Evolutionary conservation across 192 early-diverging fungal species (phyloP).

Genomic region (Gonapodya sp.): DNA sequence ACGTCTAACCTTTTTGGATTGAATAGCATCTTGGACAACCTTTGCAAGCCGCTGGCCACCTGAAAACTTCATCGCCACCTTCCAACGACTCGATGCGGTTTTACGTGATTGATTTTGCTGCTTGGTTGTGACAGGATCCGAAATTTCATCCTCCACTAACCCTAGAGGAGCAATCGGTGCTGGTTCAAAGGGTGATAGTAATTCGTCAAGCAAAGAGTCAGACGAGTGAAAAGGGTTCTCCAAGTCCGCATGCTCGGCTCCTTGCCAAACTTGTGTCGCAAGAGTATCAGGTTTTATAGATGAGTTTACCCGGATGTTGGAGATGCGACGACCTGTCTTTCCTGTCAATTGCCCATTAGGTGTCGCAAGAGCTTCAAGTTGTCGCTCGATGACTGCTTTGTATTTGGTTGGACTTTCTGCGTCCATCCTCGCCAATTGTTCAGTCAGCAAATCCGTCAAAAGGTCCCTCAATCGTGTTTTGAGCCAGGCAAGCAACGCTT

Average conservation of each 20-base stretch:
- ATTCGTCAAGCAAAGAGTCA: background rate
- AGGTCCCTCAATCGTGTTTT: background rate
- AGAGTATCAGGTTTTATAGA: background rate
- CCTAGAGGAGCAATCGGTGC: background rate
- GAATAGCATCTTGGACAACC: background rate
- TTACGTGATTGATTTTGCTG: background rate
- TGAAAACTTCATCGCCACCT: background rate
- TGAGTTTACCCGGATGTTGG: background rate
- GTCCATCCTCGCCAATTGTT: background rate
- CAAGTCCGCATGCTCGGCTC: background rate
- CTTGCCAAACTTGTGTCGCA: background rate
- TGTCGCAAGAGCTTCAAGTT: too few relatives aligned
- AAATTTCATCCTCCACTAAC: background rate
- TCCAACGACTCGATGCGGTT: background rate
- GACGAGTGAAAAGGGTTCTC: background rate
- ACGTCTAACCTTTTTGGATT: background rate
- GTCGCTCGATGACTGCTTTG: too few relatives aligned
- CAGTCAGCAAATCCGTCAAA: background rate
- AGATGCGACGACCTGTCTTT: too few relatives aligned
- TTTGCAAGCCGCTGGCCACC: background rate
- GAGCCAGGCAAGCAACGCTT: background rate
- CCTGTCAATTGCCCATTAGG: too few relatives aligned
- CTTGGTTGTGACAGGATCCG: background rate
- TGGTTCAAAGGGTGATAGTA: background rate
- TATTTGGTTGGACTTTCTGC: background rate